Base-by-base conservation (phyloP, 179 eudicot genomes). In the Actinidia arguta region DNA sequence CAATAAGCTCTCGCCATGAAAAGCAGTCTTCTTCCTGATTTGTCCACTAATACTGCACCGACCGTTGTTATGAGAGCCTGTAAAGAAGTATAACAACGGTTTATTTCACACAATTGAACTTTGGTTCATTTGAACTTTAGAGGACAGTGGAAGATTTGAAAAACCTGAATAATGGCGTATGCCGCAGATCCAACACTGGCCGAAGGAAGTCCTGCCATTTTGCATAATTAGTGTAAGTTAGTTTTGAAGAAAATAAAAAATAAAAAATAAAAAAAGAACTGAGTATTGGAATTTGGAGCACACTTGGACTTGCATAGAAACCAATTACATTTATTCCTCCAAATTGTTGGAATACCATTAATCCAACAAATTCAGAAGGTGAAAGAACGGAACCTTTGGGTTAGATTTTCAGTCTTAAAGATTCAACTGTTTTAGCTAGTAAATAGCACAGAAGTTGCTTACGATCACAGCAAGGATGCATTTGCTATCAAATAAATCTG, bases 281-380 rank as follows among this genome's bases (percentile, higher is more conserved):
- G 42, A 39, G 42, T 39, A 39, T 39, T 39, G 42, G 42, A 39
- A 39, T 39, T 39, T 39, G 42, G 42, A 31, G 36, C 36, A 31
- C 36, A 31, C 36, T 31, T 81, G 92, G 82, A 76, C 90, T 90
- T 18, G 89, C 90, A 82, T 95, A 95, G 83, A 94, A 95, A 6
- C 92, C 89, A 10, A 95, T 80, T 55, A 95, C 99, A 76, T 94
- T 95, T 66, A 92, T 90, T 70, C 99, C 99, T 76, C 90, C 94
- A 85, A 90, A 87, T 87, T 95, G 99, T 81, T 95, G 99, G 80
- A 91, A 93, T 25, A 91, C 86, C 99, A 95, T 94, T 67, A 95
- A 73, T 78, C 95, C 98, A 24, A 93, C 93, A 67, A 67, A 44
- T 25, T 81, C 24, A 0, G 39, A 52, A 52, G 16, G 16, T 0